Base-by-base conservation (phyloP, 768 basidiomycete species). In the Mycena venus region DNA sequence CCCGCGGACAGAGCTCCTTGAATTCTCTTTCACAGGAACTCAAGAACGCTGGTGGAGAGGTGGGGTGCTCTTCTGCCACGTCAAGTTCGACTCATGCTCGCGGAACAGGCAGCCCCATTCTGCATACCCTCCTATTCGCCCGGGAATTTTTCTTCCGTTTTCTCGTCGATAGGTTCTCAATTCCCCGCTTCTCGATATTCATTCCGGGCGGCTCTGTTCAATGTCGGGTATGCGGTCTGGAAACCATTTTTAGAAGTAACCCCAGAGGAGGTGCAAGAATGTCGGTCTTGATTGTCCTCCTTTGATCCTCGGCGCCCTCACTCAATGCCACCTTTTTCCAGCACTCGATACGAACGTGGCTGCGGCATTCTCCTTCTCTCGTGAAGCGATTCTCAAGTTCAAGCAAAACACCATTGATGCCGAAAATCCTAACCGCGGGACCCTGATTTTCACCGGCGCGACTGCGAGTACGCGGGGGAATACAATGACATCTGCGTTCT, bases 161-260 rank as follows among this genome's bases (percentile, higher is more conserved):
- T 91, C 82, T 73, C 77, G 5, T 81, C 83, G 14, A 86, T 92
- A 76, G 87, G 86, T 38, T 65, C 80, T n/a, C 84, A 75, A 12
- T 92, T 88, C 77, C 84, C 88, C 0, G 85, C 84, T 59, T 87
- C 91, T 8, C 81, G 85, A 40, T 88, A 88, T 69, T 84, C 84
- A 27, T 86, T 93, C 40, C 90, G 90, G 17, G 91, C 87, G 2
- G 92, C 92, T 0, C 77, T 95, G 12, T 95, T 89, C 82, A 95
- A 95, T 76, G 88, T 86, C 8, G 92, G 86, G 2, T 79, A 87
- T 44, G 87, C 87, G 3, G 81, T 91, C 17, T 93, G 90, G 88
- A 93, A 93, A 80, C 87, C 88, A 0, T 94, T 94, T 86, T 82
- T 94, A n/a, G 88, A 92, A n/a, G 80, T 93, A 27, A 91, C 90